Evolutionary conservation across 2,329 filamentous ascomycete species (phyloP), one percentile per base, ranked within the genome.

Genomic region (Claviceps pazoutovae): DNA sequence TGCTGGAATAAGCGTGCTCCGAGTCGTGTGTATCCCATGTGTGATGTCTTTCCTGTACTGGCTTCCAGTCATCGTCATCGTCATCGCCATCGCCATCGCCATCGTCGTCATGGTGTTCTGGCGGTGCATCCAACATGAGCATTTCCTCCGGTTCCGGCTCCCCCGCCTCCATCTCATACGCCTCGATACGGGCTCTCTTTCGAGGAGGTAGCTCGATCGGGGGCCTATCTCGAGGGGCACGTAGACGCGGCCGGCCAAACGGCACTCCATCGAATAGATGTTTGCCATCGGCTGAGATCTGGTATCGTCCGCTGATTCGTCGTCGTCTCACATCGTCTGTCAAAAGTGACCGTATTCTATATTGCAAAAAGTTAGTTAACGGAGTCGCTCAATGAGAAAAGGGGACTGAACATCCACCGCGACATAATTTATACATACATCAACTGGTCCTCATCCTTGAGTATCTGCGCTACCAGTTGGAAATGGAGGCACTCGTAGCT

Each of bases 401-500:
- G 7, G 7, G 3, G 3, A 34, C 30, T 34, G 1, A 9, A 41
- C 17, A 1, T 41, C 7, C 17, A 41, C 6, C n/a, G 38, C 38
- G 38, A n/a, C 38, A n/a, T 11, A 4, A 34, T 3, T 41, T n/a
- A 11, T 44, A 8, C 83, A 60, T 71, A 89, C 85, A 86, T 73
- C 52, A 96, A 79, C 65, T 90, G 80, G 60, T 96, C 90, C 51
- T 93, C 88, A 49, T 91, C 83, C 58, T 86, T 84, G 53, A 95
- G 71, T 9, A 93, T 72, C 45, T 76, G 75, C 14, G 74, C 72
- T 5, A 95, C 76, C 19, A 78, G 74, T 63, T 88, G 84, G 60
- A 88, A 97, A 68, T 96, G 91, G 52, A 96, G 69, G 60, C 88
- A 93, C 68, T 97, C 91, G 58, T 87, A 96, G 46, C 78, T 81